Evolutionary conservation across 176 grass and related monocot genomes (phyloP).

Genomic region (Tuctoria greenei): DNA sequence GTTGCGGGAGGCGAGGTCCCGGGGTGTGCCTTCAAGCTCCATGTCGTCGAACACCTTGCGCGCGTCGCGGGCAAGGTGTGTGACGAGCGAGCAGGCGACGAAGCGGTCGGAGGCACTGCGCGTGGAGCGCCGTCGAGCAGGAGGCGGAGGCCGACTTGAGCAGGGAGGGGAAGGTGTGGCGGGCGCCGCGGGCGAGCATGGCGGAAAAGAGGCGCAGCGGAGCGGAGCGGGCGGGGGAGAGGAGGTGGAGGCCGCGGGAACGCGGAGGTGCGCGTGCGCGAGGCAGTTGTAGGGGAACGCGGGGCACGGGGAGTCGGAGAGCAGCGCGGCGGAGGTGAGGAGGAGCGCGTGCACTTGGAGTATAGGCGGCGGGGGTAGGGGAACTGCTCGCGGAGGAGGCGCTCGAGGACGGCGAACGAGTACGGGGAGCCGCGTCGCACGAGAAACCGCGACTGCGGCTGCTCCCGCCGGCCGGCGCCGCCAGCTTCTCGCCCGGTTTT

Average conservation of each 20-base stretch:
- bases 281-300: conserved; percentile 76
- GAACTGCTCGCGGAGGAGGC: conserved; percentile 47
- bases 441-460: too few species aligned
- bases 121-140: conserved; percentile 38
- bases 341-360: conserved; percentile 74
- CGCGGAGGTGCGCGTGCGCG: conserved; percentile 52
- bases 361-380: conserved; percentile 36
- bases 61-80: conserved; percentile 46
- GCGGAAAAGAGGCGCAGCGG: conserved; percentile 56
- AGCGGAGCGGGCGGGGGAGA: conserved; percentile 22
- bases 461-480: not conserved
- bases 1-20: conserved; percentile 66
- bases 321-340: conserved; percentile 61
- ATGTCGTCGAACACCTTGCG: conserved; percentile 71
- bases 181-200: conserved; percentile 50
- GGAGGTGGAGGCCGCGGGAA: not conserved
- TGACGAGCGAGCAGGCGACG: conserved; percentile 66
- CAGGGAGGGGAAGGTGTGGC: conserved; percentile 70
- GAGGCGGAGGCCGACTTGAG: conserved; percentile 44
- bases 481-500: not conserved
- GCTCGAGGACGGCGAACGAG: conserved; percentile 35
- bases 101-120: conserved; percentile 65
- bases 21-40: not conserved
- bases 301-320: conserved; percentile 27
- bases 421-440: not conserved